Conservation (phyloP, 768 basidiomycete genomes). For the Myochromella boudieri region DNA sequence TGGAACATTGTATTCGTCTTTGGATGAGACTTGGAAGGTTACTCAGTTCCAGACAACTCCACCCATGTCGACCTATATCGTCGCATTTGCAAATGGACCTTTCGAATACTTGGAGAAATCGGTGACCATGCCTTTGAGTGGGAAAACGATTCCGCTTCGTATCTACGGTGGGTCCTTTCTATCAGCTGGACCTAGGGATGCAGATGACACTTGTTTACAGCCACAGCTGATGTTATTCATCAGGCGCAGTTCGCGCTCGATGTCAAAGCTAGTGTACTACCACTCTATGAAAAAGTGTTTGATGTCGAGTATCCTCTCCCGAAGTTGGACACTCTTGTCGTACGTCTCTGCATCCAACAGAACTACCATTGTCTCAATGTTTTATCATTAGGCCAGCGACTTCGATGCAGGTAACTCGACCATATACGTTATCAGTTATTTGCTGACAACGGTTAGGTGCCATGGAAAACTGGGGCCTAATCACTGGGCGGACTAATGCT, state of each 20-base stretch:
- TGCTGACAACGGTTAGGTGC: slow-evolving; percentile 42
- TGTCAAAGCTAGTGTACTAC: slow-evolving; percentile 77
- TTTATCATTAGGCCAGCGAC: slow-evolving; percentile 60
- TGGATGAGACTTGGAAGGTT: slow-evolving; percentile 69
- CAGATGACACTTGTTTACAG: slow-evolving; percentile 32
- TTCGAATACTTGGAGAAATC: slow-evolving; percentile 75
- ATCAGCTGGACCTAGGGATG: background rate
- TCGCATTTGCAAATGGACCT: slow-evolving; percentile 81
- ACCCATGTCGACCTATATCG: slow-evolving; percentile 85
- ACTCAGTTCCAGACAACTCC: slow-evolving; percentile 83
- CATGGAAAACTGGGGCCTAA: slow-evolving; percentile 96
- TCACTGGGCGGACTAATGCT: slow-evolving; percentile 83
- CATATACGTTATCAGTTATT: background rate
- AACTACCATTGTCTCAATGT: slow-evolving; percentile 3
- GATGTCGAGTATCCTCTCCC: slow-evolving; percentile 91
- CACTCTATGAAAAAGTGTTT: slow-evolving; percentile 91
- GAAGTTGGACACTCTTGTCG: slow-evolving; percentile 91
- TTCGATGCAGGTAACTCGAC: slow-evolving; percentile 71
- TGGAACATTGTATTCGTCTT: slow-evolving; percentile 40
- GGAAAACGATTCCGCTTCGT: slow-evolving; percentile 77
- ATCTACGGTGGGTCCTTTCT: slow-evolving; percentile 63
- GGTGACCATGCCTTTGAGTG: slow-evolving; percentile 78
- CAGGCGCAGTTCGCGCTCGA: slow-evolving; percentile 88
- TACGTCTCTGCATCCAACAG: slow-evolving; percentile 29
- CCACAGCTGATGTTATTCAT: slow-evolving; percentile 78